Evolutionary conservation across 2,329 filamentous ascomycete genomes (phyloP).

Genomic region (Leptosphaerulina australis): DNA sequence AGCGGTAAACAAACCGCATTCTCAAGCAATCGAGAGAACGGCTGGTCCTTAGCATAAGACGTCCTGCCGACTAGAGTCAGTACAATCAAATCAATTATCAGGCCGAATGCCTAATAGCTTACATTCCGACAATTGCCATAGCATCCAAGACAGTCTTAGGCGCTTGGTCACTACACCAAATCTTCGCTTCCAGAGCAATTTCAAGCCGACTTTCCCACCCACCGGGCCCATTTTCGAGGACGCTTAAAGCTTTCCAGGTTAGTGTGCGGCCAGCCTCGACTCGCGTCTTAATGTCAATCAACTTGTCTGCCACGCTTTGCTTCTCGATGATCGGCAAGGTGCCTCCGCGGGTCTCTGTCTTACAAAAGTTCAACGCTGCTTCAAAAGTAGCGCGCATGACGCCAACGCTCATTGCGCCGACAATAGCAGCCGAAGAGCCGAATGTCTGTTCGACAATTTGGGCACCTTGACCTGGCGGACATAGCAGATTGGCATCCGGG

Average conservation of each 20-base stretch:
- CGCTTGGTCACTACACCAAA: constrained; percentile 58
- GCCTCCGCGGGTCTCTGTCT: constrained; percentile 55
- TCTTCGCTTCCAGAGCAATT: constrained; percentile 58
- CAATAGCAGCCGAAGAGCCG: constrained; percentile 55
- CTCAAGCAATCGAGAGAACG: constrained; percentile 69
- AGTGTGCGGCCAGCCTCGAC: constrained; percentile 58
- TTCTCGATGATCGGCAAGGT: constrained; percentile 54
- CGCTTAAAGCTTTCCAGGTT: constrained; percentile 60
- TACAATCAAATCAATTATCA: too few species aligned
- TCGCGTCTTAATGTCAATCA: constrained; percentile 60
- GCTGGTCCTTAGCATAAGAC: constrained; percentile 51
- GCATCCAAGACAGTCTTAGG: constrained; percentile 57
- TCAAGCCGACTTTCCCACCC: constrained; percentile 51
- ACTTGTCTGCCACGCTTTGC: constrained; percentile 59
- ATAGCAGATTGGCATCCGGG: constrained; percentile 56
- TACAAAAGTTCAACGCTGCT: constrained; percentile 59
- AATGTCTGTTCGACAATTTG: constrained; percentile 54
- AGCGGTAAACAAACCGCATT: constrained; percentile 95
- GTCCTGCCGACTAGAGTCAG: constrained; percentile 28
- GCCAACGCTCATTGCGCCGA: constrained; percentile 61
- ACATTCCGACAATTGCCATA: constrained; percentile 61
- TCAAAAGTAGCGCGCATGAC: constrained; percentile 62
- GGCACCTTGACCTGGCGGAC: constrained; percentile 52
- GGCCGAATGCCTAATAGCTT: too few species aligned
- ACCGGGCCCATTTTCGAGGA: constrained; percentile 51